Evolutionary conservation across 805 yeast genomes (phyloP).

Genomic region (Kuraishia ogatae): DNA sequence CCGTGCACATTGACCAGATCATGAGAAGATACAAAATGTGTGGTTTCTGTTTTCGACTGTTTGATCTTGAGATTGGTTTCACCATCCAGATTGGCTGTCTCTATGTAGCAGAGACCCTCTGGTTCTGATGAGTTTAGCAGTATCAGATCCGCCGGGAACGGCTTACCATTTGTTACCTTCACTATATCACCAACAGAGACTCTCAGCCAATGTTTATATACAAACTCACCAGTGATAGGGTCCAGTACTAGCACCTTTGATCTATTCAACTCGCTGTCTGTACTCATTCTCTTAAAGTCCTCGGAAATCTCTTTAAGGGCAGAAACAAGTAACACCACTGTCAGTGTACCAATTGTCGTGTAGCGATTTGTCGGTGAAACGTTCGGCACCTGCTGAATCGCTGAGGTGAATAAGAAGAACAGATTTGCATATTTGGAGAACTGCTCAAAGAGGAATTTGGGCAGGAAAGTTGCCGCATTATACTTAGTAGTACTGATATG

Average conservation of each 20-base stretch:
- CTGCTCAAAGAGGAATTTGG: slow-evolving; percentile 93
- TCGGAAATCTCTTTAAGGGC: slow-evolving; percentile 89
- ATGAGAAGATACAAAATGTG: slow-evolving; percentile 56
- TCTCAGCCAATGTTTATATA: slow-evolving; percentile 70
- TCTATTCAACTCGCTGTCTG: slow-evolving; percentile 79
- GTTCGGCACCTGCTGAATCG: slow-evolving; percentile 93
- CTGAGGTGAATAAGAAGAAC: slow-evolving; percentile 86
- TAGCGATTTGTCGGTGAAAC: slow-evolving; percentile 95
- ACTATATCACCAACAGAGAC: slow-evolving; percentile 90
- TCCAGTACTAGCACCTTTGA: slow-evolving; percentile 65
- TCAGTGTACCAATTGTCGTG: slow-evolving; percentile 88
- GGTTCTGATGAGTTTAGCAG: slow-evolving; percentile 91
- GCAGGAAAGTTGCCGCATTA: slow-evolving; percentile 85
- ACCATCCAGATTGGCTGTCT: slow-evolving; percentile 96
- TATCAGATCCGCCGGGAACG: slow-evolving; percentile 89
- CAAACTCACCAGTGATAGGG: slow-evolving; percentile 50
- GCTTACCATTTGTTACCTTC: slow-evolving; percentile 74
- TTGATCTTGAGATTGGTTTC: slow-evolving; percentile 95
- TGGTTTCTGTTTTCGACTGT: slow-evolving; percentile 76
- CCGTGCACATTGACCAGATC: slow-evolving; percentile 49
- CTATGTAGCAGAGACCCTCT: slow-evolving; percentile 94
- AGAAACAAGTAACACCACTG: slow-evolving; percentile 79
- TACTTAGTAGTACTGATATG: slow-evolving; percentile 94
- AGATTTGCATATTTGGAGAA: slow-evolving; percentile 95
- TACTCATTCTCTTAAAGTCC: slow-evolving; percentile 78